Conservation (phyloP, 2,329 filamentous ascomycete species). For the Ascosphaera apis region DNA sequence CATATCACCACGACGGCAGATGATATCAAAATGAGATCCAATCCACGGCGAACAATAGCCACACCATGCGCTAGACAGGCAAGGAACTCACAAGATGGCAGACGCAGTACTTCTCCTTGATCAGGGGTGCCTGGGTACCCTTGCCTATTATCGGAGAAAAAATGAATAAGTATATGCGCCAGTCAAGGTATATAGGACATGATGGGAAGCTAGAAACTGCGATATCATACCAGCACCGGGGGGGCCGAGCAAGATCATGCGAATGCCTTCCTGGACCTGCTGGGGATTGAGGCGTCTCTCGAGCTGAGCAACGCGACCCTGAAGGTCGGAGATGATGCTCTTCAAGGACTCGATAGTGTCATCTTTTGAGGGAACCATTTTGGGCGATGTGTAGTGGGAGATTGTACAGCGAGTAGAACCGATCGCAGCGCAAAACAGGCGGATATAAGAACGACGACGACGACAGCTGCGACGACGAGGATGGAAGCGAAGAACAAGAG, state of each 20-base stretch:
- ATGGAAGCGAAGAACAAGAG: slow-evolving; percentile 3
- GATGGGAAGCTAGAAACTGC: too few relatives aligned
- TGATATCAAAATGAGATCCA: too few relatives aligned
- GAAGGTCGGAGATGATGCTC: slow-evolving; percentile 60
- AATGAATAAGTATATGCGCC: slow-evolving; percentile 8
- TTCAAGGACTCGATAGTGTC: slow-evolving; percentile 61
- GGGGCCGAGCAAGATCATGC: slow-evolving; percentile 95
- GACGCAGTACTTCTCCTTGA: slow-evolving; percentile 94
- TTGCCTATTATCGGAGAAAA: slow-evolving; percentile 41
- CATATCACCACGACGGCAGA: slow-evolving; percentile 1
- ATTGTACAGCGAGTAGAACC: slow-evolving; percentile 10
- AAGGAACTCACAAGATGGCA: slow-evolving; percentile 63
- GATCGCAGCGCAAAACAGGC: slow-evolving; percentile 1
- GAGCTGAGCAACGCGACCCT: slow-evolving; percentile 65
- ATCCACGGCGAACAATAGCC: too few relatives aligned
- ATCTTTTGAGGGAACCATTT: slow-evolving; percentile 77
- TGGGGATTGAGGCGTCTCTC: slow-evolving; percentile 43
- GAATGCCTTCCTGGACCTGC: slow-evolving; percentile 41
- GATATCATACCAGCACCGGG: slow-evolving; percentile 80
- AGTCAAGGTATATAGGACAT: too few relatives aligned
- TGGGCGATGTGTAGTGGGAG: slow-evolving; percentile 10
- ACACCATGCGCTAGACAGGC: too few relatives aligned
- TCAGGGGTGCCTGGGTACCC: slow-evolving; percentile 91
- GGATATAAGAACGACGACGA: background rate
- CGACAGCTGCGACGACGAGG: slow-evolving; percentile 3